Percentiles rank a stretch among this genome's conserved stretches.
Evolutionary conservation across 805 yeast genomes (phyloP).

Genomic region (Tetrapisispora taiwanensis): DNA sequence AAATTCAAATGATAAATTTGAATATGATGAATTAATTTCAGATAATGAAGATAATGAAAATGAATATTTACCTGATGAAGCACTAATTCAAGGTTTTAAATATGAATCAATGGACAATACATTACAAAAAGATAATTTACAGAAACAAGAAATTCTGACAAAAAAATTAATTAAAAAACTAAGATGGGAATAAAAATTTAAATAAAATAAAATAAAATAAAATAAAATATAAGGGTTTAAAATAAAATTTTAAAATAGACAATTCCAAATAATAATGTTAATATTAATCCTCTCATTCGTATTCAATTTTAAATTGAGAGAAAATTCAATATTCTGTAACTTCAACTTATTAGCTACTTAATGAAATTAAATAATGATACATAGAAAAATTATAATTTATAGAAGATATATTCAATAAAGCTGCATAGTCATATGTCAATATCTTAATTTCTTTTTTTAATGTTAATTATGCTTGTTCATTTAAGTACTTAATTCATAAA

Average conservation of each 20-base stretch:
- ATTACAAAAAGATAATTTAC: constrained; percentile 6
- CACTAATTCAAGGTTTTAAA: constrained; percentile 23
- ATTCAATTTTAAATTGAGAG: background rate
- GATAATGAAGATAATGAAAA: constrained; percentile 1
- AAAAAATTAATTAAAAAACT: background rate
- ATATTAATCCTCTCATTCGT: no score
- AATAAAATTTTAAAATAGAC: no score
- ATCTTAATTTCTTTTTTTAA: no score
- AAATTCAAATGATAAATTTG: constrained; percentile 6
- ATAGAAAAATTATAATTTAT: no score
- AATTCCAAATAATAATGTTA: no score
- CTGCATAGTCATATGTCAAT: background rate
- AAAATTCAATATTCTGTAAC: background rate
- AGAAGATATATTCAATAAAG: no score
- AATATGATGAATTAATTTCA: background rate
- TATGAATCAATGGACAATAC: constrained; percentile 1
- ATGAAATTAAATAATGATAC: background rate
- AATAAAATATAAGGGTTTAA: background rate
- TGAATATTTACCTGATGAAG: constrained; percentile 15
- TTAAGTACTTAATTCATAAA: no score
- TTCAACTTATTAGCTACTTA: background rate
- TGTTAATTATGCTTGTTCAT: no score
- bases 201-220: background rate
- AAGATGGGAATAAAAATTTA: constrained; percentile 1
- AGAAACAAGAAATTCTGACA: background rate